Conservation (phyloP, 768 basidiomycete genomes). For the Flagelloscypha sp. region DNA sequence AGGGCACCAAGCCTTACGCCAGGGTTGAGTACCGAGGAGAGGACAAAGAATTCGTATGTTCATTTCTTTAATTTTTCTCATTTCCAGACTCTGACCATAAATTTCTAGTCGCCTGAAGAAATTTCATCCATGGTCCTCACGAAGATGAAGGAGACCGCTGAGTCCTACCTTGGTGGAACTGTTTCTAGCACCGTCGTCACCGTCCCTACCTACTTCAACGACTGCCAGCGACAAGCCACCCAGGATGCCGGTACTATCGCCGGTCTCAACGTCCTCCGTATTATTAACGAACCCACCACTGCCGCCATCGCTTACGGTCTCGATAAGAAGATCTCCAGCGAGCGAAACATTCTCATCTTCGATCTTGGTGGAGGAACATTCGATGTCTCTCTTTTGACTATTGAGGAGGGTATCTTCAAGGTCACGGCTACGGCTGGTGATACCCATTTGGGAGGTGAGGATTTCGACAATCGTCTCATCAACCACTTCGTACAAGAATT, state of each 20-base stretch:
- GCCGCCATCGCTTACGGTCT: constrained; percentile 98
- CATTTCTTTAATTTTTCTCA: background rate
- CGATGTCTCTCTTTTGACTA: constrained; percentile 93
- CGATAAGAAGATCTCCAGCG: constrained; percentile 84
- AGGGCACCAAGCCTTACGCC: constrained; percentile 82
- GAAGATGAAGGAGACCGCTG: constrained; percentile 98
- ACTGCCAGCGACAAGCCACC: constrained; percentile 97
- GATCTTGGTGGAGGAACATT: constrained; percentile 98
- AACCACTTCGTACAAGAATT: constrained; percentile 96
- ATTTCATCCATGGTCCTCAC: constrained; percentile 95
- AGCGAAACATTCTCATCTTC: constrained; percentile 96
- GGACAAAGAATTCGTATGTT: constrained; percentile 82
- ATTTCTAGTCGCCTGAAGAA: constrained; percentile 80
- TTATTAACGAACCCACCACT: constrained; percentile 98
- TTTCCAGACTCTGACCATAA: constrained; percentile 14
- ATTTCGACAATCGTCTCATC: constrained; percentile 96
- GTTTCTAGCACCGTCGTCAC: constrained; percentile 92
- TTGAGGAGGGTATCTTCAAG: constrained; percentile 96
- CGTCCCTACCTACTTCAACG: constrained; percentile 97
- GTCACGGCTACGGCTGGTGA: constrained; percentile 98
- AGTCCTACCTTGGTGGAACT: constrained; percentile 84
- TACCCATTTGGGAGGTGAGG: constrained; percentile 96
- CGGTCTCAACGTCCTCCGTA: constrained; percentile 92
- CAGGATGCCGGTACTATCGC: constrained; percentile 96
- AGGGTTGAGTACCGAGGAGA: constrained; percentile 89